Evolutionary conservation across 2,329 filamentous ascomycete species (phyloP).

Genomic region (Penicillium italicum): DNA sequence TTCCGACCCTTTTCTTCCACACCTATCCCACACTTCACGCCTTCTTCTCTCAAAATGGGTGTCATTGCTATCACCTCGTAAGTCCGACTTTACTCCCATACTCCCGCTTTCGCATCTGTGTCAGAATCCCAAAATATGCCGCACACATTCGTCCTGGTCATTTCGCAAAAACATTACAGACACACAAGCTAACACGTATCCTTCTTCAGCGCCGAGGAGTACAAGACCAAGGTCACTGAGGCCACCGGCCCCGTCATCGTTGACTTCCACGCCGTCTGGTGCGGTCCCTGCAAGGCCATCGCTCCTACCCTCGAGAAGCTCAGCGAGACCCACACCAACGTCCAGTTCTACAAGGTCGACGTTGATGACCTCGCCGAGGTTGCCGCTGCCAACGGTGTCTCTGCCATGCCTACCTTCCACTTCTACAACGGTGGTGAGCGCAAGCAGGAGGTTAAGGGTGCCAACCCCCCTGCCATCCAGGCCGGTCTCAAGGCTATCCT

Average conservation of each 20-base stretch:
- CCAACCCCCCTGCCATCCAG: slow-evolving; percentile 68
- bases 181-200: neutral
- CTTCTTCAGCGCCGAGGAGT: slow-evolving; percentile 55
- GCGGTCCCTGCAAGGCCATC: slow-evolving; percentile 91
- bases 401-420: slow-evolving; percentile 90
- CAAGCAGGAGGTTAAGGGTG: slow-evolving; percentile 70
- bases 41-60: slow-evolving; percentile 24
- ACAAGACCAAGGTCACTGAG: slow-evolving; percentile 50
- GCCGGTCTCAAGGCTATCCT: slow-evolving; percentile 29
- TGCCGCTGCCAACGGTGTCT: slow-evolving; percentile 71
- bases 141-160: too few species aligned
- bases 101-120: neutral
- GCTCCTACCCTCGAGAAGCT: slow-evolving; percentile 69
- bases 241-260: slow-evolving; percentile 63
- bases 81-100: slow-evolving; percentile 3
- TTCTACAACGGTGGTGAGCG: slow-evolving; percentile 78
- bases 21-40: slow-evolving; percentile 18
- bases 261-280: slow-evolving; percentile 88
- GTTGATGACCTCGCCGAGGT: slow-evolving; percentile 77
- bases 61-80: slow-evolving; percentile 29
- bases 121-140: neutral
- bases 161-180: neutral
- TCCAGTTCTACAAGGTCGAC: slow-evolving; percentile 84
- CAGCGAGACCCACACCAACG: slow-evolving; percentile 54
- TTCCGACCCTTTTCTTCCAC: slow-evolving; percentile 16